Percentiles rank a stretch among this genome's conserved stretches.
Evolutionary conservation across 2,329 filamentous ascomycete species (phyloP).

Genomic region (Alternaria sp.): DNA sequence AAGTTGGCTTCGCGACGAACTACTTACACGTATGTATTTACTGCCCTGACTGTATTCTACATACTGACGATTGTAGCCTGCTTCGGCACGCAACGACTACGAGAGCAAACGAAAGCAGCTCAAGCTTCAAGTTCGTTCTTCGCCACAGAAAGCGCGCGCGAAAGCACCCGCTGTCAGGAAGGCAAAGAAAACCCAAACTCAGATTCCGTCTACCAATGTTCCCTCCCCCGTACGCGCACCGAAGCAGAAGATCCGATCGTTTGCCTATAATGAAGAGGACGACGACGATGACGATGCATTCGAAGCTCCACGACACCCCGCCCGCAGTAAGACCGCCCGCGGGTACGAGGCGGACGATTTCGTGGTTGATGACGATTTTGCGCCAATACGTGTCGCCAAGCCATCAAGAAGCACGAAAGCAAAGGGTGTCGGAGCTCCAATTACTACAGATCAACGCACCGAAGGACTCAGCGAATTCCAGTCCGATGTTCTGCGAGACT

Average conservation of each 20-base stretch:
- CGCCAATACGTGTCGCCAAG: constrained; percentile 42
- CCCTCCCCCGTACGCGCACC: constrained; percentile 66
- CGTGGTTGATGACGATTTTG: constrained; percentile 56
- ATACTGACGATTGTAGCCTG: constrained; percentile 45
- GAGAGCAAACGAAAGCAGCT: constrained; percentile 43
- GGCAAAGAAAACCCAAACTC: constrained; percentile 46
- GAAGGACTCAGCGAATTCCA: constrained; percentile 65
- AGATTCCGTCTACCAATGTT: constrained; percentile 70
- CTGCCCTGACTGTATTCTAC: neutral
- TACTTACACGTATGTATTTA: constrained; percentile 69
- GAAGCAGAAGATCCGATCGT: constrained; percentile 43
- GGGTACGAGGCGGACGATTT: constrained; percentile 47
- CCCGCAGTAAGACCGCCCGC: constrained; percentile 32
- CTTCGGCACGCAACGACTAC: constrained; percentile 56
- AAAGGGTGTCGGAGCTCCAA: constrained; percentile 62
- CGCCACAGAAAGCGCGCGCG: constrained; percentile 47
- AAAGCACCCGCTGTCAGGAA: constrained; percentile 32
- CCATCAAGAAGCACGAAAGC: constrained; percentile 45
- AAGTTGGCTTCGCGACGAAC: constrained; percentile 71
- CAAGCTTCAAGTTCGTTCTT: constrained; percentile 61
- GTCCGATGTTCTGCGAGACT: constrained; percentile 67
- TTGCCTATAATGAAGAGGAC: constrained; percentile 31
- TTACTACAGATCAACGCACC: constrained; percentile 63
- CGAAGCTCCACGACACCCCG: constrained; percentile 26
- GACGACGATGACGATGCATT: constrained; percentile 36